Evolutionary conservation across 169 alveolate species (phyloP), one percentile per base, ranked within the genome.

Genomic region (Neospora caninum): DNA sequence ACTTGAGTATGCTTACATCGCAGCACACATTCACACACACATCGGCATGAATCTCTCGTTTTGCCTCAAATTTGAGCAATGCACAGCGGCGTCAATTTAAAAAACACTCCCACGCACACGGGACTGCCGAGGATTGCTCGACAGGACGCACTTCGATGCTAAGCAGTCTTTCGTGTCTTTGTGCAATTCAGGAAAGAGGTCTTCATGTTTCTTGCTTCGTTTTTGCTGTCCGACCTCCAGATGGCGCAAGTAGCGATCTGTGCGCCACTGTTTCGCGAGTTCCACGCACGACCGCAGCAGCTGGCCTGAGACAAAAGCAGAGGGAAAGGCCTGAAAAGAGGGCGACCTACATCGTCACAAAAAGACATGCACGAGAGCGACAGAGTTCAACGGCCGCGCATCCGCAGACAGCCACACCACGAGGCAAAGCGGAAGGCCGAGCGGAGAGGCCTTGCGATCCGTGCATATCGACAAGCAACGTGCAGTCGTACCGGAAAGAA

Each of bases 201-300:
- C 84, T 18, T 7, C 42, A 13, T 31, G 43, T 73, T 73, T 36
- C 9, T 22, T 22, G 43, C 31, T 16, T 64, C 73, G 73, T 27
- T 49, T 49, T 13, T 49, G 22, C 58, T 7, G 13, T 64, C 31
- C 34, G 73, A 88, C 95, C 91, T 96, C 96, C 94, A 96, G 80
- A 89, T 97, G 98, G 80, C 97, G 93, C 64, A 97, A 88, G 53
- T 95, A 95, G 73, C 97, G 96, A 83, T 96, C 97, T 0, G 98
- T 97, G 80, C 98, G 96, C 98, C 98, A 97, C 92, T 94, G 93
- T 88, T 97, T 97, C 58, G 98, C 98, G 73, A 97, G 91, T 89
- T 97, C 97, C 69, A 97, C 97, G 69, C 98, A 97, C 80, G 98
- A 96, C 78, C 98, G 96, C 69, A 97, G 91, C 39, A 97, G 97